A percentile compares a stretch with the other conserved stretches of the same genome.
phyloP scores from a whole-genome alignment of 2,329 filamentous ascomycete genomes.

The Aureobasidium sp. region DNA sequence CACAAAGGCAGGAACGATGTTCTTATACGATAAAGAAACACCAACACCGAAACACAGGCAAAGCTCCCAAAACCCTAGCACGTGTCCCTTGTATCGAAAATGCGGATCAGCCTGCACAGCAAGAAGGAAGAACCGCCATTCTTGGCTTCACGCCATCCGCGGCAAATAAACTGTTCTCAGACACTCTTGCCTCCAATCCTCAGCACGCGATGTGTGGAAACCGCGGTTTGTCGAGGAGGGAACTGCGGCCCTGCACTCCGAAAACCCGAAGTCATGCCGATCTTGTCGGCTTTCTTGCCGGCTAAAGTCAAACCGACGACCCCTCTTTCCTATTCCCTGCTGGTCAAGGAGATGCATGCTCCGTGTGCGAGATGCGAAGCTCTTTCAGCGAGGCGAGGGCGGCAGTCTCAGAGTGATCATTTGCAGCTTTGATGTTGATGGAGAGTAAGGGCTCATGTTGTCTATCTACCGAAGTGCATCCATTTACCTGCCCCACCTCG shows the following conservation, averaged over 20 bases:
- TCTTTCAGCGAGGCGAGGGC: neutral
- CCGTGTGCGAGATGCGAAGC: neutral
- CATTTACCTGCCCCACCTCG: neutral
- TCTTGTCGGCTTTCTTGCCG: neutral
- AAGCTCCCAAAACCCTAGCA: neutral
- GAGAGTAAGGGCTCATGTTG: neutral
- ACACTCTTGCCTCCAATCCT: neutral
- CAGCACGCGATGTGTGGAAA: neutral
- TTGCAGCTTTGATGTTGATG: neutral
- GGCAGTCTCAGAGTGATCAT: neutral
- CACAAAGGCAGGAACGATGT: neutral
- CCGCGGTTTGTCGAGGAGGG: neutral
- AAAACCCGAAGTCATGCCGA: neutral
- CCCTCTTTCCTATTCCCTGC: neutral
- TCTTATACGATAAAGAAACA: neutral
- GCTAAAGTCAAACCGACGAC: neutral
- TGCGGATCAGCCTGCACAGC: neutral
- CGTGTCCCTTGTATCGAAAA: neutral
- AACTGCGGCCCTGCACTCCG: neutral
- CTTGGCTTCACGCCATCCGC: neutral
- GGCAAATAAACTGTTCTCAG: neutral
- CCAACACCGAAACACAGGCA: neutral
- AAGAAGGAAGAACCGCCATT: neutral
- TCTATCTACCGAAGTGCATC: neutral
- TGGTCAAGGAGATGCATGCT: neutral